These are phyloP conservation scores for Hyphodiscus sp. DNA, from an alignment of 2,329 filamentous ascomycete species.

Conservation along the genomic window DNA sequence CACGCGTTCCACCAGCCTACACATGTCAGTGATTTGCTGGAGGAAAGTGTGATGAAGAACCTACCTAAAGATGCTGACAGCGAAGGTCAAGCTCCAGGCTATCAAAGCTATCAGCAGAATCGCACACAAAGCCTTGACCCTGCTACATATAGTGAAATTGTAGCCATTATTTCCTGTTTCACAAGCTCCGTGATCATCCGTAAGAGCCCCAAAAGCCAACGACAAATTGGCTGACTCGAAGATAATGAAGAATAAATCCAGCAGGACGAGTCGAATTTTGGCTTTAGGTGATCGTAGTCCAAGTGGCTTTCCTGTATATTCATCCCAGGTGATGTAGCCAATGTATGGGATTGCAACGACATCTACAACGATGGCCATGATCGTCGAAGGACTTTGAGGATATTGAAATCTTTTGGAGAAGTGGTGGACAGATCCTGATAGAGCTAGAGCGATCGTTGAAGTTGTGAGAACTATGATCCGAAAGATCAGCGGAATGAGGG, in stretches of 20 bases:
- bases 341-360: conserved; percentile 85
- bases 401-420: conserved; percentile 34
- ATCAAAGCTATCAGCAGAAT: conserved; percentile 76
- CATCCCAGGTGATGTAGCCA: conserved; percentile 89
- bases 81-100: conserved; percentile 87
- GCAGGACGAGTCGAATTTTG: conserved; percentile 82
- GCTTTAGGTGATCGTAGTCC: conserved; percentile 76
- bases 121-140: conserved; percentile 66
- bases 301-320: conserved; percentile 90
- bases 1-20: conserved; percentile 51
- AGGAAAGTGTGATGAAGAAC: conserved; percentile 6
- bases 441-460: conserved; percentile 71
- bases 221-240: conserved; percentile 93
- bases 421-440: conserved; percentile 69
- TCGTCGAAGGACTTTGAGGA: conserved; percentile 65
- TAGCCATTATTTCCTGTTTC: conserved; percentile 35
- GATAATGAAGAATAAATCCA: conserved; percentile 94
- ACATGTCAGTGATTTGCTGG: conserved; percentile 23
- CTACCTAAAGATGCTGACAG: conserved; percentile 72
- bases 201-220: conserved; percentile 79
- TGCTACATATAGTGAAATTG: conserved; percentile 46
- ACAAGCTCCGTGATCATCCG: conserved; percentile 53
- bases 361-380: conserved; percentile 87
- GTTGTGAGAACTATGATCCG: conserved; percentile 78
- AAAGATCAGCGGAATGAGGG: conserved; percentile 78